A percentile compares a stretch with the other conserved stretches of the same genome.
These are phyloP conservation scores for Danielia reshetovae DNA, from an alignment of 805 yeast genomes.

Conservation along the genomic window DNA sequence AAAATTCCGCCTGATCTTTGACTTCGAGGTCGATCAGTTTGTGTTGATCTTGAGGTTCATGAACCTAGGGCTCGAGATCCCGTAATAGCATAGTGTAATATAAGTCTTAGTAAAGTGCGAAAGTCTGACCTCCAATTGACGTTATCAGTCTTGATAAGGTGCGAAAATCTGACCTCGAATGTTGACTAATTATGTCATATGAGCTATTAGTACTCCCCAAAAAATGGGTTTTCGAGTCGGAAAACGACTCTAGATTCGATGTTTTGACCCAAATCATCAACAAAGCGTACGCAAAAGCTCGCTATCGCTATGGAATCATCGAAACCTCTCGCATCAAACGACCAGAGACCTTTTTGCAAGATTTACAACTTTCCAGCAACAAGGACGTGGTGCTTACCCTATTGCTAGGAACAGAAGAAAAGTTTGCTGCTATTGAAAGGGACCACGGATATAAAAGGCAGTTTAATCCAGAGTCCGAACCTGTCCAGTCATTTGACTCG, in stretches of 20 bases:
- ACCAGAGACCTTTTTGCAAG: constrained; percentile 16
- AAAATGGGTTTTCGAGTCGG: constrained; percentile 18
- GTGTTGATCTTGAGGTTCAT: constrained; percentile 33
- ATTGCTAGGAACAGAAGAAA: constrained; percentile 23
- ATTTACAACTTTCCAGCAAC: constrained; percentile 21
- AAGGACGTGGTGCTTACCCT: constrained; percentile 20
- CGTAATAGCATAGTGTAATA: no score
- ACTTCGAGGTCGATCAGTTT: constrained; percentile 39
- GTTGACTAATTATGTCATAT: constrained; percentile 5
- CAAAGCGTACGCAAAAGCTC: constrained; percentile 47
- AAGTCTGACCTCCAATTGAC: neutral
- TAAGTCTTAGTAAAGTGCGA: neutral
- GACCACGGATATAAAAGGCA: constrained; percentile 21
- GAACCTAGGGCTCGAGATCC: constrained; percentile 23
- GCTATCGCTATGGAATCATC: constrained; percentile 41
- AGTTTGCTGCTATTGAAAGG: constrained; percentile 20
- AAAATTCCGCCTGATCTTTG: constrained; percentile 32
- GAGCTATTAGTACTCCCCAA: constrained; percentile 21
- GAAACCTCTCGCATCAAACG: constrained; percentile 38
- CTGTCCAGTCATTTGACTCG: constrained; percentile 19
- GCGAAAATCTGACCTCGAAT: neutral
- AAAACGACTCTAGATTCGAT: constrained; percentile 7
- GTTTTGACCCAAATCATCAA: constrained; percentile 36
- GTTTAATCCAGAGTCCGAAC: constrained; percentile 18
- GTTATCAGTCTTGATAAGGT: neutral